phyloP scores from a whole-genome alignment of 768 basidiomycete genomes.

The Hortiboletus campestris region DNA sequence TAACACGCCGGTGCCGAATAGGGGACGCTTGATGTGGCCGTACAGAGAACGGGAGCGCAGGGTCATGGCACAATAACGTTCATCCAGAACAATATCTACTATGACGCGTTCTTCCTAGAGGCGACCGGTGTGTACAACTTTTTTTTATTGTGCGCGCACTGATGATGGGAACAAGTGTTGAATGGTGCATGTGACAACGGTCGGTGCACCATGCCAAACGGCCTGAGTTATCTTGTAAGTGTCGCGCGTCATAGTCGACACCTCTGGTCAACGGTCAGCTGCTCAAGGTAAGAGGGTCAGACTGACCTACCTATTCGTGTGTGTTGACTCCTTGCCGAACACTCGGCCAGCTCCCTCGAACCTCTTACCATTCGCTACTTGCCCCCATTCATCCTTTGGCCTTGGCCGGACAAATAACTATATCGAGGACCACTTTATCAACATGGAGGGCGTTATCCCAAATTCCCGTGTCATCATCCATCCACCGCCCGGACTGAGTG shows the following conservation, averaged over 20 bases:
- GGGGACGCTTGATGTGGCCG: slow-evolving; percentile 90
- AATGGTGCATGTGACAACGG: slow-evolving; percentile 92
- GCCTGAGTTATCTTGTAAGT: slow-evolving; percentile 73
- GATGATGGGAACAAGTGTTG: slow-evolving; percentile 51
- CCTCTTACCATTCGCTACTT: slow-evolving; percentile 85
- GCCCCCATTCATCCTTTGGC: slow-evolving; percentile 93
- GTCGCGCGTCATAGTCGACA: slow-evolving; percentile 56
- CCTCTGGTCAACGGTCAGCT: slow-evolving; percentile 81
- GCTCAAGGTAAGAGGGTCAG: slow-evolving; percentile 65
- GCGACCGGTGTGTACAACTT: slow-evolving; percentile 67
- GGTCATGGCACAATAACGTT: slow-evolving; percentile 67
- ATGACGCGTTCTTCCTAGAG: slow-evolving; percentile 98
- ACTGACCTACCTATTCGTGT: background rate
- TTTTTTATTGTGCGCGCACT: background rate
- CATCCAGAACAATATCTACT: slow-evolving; percentile 96
- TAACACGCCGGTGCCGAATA: slow-evolving; percentile 30
- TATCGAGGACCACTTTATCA: slow-evolving; percentile 89
- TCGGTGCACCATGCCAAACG: slow-evolving; percentile 63
- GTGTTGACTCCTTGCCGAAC: slow-evolving; percentile 7
- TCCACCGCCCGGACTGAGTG: slow-evolving; percentile 58
- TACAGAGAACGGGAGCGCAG: slow-evolving; percentile 76
- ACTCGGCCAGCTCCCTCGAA: slow-evolving; percentile 93
- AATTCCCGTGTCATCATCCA: slow-evolving; percentile 97
- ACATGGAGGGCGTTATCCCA: slow-evolving; percentile 96
- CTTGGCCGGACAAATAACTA: slow-evolving; percentile 98